Evolutionary conservation across 345 rosid species (phyloP), one percentile per base, ranked within the genome.

Genomic region (Chamaenerion angustifolium): DNA sequence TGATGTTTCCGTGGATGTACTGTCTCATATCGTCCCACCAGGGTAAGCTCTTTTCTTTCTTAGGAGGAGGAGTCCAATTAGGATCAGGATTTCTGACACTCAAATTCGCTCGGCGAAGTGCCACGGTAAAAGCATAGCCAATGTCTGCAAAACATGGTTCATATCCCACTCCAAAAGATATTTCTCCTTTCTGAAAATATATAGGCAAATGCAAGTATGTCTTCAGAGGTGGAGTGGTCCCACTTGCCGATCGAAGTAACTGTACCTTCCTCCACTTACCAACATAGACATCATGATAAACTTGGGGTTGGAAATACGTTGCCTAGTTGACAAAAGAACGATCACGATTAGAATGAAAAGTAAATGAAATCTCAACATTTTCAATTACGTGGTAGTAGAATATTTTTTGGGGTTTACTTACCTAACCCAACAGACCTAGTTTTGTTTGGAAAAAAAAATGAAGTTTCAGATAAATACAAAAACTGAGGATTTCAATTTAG

Each of bases 11-110:
- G 64, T 92, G 98, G 54, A 87, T 70, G 68, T 87, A 92, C 64
- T 92, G 80, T 68, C 98, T 82, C 90, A 88, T 78, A 46, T 87
- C 98, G 81, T 92, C 98, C 98, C 98, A 92, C 98, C 98, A 92
- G 0, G 98, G 96, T 54, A 92, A 85, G 64, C 72, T 92, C 60
- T 80, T 77, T 70, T 92, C 98, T 47, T 82, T 92, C 71, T 92
- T 92, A 17, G 76, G 68, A 19, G 81, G 82, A 63, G 59, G 59
- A 61, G 68, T 60, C 43, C 58, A 74, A 10, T 67, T 73, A 31
- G 8, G 37, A 63, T 67, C 73, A 60, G 88, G 78, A 59, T 78
- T 71, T 64, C 81, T 74, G 61, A 51, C 67, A 73, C 98, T 87
- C 58, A 92, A 66, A 59, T 87, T 85, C 56, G 98, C 96, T 73